Evolutionary conservation across 495 filamentous ascomycete genomes (phyloP).

Genomic region (Aspergillus egyptiacus): DNA sequence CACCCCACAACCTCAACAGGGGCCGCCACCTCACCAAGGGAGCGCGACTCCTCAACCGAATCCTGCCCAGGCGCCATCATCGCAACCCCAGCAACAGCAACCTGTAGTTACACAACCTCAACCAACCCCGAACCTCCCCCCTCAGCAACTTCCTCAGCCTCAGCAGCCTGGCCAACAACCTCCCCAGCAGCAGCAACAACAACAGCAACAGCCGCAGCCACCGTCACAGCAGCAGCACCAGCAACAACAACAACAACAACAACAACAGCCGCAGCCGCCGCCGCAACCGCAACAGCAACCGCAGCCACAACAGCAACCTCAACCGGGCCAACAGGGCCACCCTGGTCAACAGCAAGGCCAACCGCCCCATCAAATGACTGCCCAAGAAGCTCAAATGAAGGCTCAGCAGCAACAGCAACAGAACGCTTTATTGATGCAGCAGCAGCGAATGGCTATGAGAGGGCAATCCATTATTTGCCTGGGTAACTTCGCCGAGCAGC

Average conservation of each 20-base stretch:
- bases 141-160: conserved; percentile 25
- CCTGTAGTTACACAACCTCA: conserved; percentile 42
- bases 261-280: conserved; percentile 36
- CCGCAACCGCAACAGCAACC: conserved; percentile 40
- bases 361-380: conserved; percentile 34
- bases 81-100: conserved; percentile 38
- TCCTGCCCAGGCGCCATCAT: conserved; percentile 37
- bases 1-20: conserved; percentile 54
- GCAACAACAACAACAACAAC: conserved; percentile 32
- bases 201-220: conserved; percentile 32
- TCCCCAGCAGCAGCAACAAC: conserved; percentile 34
- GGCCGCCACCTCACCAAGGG: conserved; percentile 33
- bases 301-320: too few species aligned
- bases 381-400: conserved; percentile 40
- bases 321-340: too few species aligned
- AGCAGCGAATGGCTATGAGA: conserved; percentile 49
- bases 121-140: conserved; percentile 39
- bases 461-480: conserved; percentile 57
- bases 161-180: conserved; percentile 35
- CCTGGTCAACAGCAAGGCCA: conserved; percentile 37
- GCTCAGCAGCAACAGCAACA: conserved; percentile 42
- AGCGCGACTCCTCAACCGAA: conserved; percentile 47
- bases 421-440: conserved; percentile 41
- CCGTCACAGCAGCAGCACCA: conserved; percentile 29
- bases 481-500: conserved; percentile 61